A percentile compares a stretch with the other conserved stretches of the same genome.
These are phyloP conservation scores for Gleditsia sinensis DNA, from an alignment of 306 rosid species.

Conservation along the genomic window DNA sequence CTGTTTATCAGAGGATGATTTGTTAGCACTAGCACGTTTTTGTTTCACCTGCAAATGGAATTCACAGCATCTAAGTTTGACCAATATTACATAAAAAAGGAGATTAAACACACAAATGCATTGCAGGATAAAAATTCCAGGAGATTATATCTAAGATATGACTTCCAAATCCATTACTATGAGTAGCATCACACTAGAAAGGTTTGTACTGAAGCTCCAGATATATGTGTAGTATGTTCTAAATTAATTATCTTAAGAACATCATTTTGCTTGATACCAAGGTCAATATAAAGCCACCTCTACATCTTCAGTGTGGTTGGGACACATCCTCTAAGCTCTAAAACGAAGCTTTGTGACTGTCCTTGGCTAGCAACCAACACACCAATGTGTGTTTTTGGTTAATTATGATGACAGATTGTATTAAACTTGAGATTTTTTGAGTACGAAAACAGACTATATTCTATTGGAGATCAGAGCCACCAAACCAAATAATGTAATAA, in stretches of 20 bases:
- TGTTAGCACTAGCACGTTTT: slow-evolving; percentile 44
- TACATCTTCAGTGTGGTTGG: background rate
- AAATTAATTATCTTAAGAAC: slow-evolving; percentile 17
- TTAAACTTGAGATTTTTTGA: slow-evolving; percentile 7
- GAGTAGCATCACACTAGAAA: background rate
- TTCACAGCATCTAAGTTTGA: slow-evolving; percentile 30
- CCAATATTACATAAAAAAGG: slow-evolving; percentile 14
- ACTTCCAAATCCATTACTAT: slow-evolving; percentile 2
- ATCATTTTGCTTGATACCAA: slow-evolving; percentile 12
- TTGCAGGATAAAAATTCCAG: background rate
- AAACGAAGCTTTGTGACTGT: background rate
- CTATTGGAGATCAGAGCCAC: background rate
- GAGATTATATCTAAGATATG: background rate
- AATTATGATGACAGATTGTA: background rate
- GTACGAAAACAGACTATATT: background rate
- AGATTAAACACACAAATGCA: slow-evolving; percentile 22
- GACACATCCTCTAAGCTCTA: background rate
- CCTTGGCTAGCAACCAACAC: background rate
- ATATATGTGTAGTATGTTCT: background rate
- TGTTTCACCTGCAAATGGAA: slow-evolving; percentile 65
- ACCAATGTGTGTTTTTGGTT: background rate
- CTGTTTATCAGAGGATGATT: slow-evolving; percentile 61
- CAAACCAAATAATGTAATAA: background rate
- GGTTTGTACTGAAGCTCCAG: background rate
- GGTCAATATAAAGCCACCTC: background rate